Conservation (phyloP, 139 green algal species). For the Yamagishiella unicocca region DNA sequence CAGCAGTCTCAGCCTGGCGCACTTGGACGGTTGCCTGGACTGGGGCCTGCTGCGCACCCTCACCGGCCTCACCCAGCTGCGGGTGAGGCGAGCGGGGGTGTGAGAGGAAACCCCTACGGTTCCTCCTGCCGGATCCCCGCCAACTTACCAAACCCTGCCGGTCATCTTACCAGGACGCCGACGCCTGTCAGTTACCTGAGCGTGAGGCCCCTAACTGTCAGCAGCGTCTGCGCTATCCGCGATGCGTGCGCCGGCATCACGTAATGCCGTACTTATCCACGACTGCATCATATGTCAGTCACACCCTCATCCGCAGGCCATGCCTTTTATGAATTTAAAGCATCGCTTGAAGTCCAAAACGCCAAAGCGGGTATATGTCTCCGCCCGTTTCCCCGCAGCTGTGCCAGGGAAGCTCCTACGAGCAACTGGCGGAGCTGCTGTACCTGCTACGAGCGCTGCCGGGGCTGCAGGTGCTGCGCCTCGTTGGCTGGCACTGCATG, state of each 20-base stretch:
- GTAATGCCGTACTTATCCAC: neutral
- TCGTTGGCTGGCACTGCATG: constrained; percentile 38
- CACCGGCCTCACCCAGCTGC: constrained; percentile 24
- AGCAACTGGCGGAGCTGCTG: constrained; percentile 41
- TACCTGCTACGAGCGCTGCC: constrained; percentile 27
- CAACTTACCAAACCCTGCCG: too few relatives aligned
- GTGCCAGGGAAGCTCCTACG: constrained; percentile 2
- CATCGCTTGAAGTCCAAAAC: too few relatives aligned
- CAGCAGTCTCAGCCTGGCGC: neutral
- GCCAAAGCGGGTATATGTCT: too few relatives aligned
- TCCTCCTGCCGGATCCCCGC: too few relatives aligned
- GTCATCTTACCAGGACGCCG: neutral
- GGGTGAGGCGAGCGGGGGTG: neutral
- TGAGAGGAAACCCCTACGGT: too few relatives aligned
- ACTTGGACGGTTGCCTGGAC: constrained; percentile 45
- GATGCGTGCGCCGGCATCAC: neutral
- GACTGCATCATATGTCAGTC: neutral
- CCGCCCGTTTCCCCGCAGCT: neutral
- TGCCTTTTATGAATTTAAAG: neutral
- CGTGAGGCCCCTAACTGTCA: neutral
- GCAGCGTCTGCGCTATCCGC: neutral
- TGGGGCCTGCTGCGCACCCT: constrained; percentile 51
- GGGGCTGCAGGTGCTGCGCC: neutral
- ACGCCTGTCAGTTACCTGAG: neutral
- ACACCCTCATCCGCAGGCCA: neutral